A percentile compares a stretch with the other conserved stretches of the same genome.
phyloP scores from a whole-genome alignment of 352 stramenopile genomes.

The Halophytophthora polymorphica region DNA sequence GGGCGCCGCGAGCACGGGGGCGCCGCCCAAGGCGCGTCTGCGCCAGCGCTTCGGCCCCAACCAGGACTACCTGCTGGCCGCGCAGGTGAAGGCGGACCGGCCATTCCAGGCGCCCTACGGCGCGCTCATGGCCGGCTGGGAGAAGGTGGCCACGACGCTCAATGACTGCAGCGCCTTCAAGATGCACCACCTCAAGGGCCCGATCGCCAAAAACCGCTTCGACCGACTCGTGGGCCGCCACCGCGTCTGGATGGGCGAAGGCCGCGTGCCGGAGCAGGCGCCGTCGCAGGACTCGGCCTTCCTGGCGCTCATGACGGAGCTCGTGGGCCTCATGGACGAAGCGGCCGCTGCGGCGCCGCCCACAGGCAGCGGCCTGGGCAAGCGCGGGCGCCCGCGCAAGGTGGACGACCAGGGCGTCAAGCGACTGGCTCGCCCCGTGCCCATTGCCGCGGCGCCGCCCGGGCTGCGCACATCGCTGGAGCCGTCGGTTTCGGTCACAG shows the following conservation, averaged over 20 bases:
- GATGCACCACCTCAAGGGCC: conserved; percentile 33
- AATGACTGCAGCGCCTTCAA: conserved; percentile 33
- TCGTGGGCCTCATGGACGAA: conserved; percentile 27
- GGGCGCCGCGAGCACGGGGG: no score
- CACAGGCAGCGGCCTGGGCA: conserved; percentile 18
- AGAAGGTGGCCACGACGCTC: conserved; percentile 31
- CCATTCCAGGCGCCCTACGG: conserved; percentile 27
- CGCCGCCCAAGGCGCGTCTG: conserved; percentile 21
- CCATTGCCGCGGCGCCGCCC: no score
- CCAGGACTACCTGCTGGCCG: conserved; percentile 29
- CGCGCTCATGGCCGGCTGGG: conserved; percentile 27
- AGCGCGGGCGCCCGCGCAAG: conserved; percentile 30
- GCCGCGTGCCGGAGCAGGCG: conserved; percentile 13
- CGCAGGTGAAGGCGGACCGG: conserved; percentile 30
- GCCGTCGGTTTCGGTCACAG: conserved; percentile 16
- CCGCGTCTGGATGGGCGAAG: conserved; percentile 24
- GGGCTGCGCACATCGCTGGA: no score
- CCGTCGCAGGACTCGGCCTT: conserved; percentile 23
- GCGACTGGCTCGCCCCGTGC: background rate
- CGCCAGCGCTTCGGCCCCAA: conserved; percentile 27
- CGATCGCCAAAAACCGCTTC: conserved; percentile 38
- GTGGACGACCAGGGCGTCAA: conserved; percentile 6
- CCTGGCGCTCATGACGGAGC: conserved; percentile 25
- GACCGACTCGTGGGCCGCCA: conserved; percentile 26
- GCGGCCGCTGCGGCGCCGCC: conserved; percentile 18